Base-by-base conservation (phyloP, 2,329 filamentous ascomycete species). In the Neonectria punicea region DNA sequence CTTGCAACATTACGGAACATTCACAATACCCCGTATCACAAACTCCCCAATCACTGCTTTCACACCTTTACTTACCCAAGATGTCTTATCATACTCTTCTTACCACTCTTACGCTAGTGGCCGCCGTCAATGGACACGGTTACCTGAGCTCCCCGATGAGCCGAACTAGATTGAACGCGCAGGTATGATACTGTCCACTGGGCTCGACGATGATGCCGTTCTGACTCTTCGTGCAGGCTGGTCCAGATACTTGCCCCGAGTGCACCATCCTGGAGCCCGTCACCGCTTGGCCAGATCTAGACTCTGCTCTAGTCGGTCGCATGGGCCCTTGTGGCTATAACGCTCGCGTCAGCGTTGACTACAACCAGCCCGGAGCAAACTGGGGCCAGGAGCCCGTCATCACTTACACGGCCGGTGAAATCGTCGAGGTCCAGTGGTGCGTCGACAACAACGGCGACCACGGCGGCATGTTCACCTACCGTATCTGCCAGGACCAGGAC, bases 381-480 rank as follows among this genome's bases (percentile, higher is more conserved):
- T 87, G 84, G 84, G 85, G 85, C 22, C 77, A 73, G 10, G 58
- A 75, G 0, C 74, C 80, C 0, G 82, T 86, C 0, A 80, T 73
- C 2, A 84, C 80, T 1, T 87, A 86, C 73, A 73, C 74, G 0
- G 75, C 81, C 0, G 85, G 84, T 0, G 76, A 86, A 10, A 73
- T 80, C 0, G 74, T 86, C 25, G 81, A 85, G 25, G 85, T 87
- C 0, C 77, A 85, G 71, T 87, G 85, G 85, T 87, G 85, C 57
- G 80, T 87, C 18, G 85, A 87, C 69, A 76, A 86, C 74, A 87
- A 87, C 67, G 85, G 85, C 0, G 85, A 87, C 67, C 85, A 87
- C 66, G 84, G 85, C 28, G 85, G 85, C 73, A 87, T 87, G 84
- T 87, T 86, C 74, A 80, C 75, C 68, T 87, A 86, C 73, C 83